Evolutionary conservation across 257 asterid genomes (phyloP), one percentile per base, ranked within the genome.

Genomic region (Hygrophila difformis): DNA sequence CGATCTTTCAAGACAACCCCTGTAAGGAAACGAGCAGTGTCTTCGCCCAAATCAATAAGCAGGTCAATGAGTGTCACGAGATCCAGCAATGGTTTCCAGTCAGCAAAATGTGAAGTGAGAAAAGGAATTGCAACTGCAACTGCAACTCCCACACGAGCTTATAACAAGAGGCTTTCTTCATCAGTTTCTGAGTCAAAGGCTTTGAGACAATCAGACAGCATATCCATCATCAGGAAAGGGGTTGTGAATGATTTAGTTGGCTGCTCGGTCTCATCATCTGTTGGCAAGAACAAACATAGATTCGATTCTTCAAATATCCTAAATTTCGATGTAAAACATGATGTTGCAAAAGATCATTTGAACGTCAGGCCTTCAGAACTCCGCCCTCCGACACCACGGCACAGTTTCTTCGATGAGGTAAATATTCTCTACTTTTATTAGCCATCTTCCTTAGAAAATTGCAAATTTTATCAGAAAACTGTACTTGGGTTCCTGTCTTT

Each of bases 381-480:
- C 12, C 82, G 85, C 3, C 69, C 66, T 44, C 94, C 94, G 33
- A 72, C 82, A 19, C 80, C 88, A 6, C 68, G 11, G 42, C 65
- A 71, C 43, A 79, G 93, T 41, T 77, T 65, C 46, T 83, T 79
- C 6, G 75, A 65, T 24, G 78, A 79, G 87, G 87, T 83, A 45
- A 9, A 53, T 44, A n/a, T n/a, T n/a, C n/a, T n/a, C n/a, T n/a
- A n/a, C n/a, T n/a, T n/a, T n/a, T n/a, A n/a, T n/a, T n/a, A n/a
- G n/a, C n/a, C n/a, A n/a, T n/a, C n/a, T n/a, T n/a, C n/a, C n/a
- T n/a, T n/a, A n/a, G n/a, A n/a, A n/a, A n/a, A n/a, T n/a, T n/a
- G n/a, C n/a, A n/a, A n/a, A n/a, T n/a, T n/a, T n/a, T n/a, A n/a
- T n/a, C n/a, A n/a, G n/a, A n/a, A n/a, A n/a, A n/a, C n/a, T n/a